Evolutionary conservation across 2,329 filamentous ascomycete genomes (phyloP).

Genomic region (Colletotrichum sp.): DNA sequence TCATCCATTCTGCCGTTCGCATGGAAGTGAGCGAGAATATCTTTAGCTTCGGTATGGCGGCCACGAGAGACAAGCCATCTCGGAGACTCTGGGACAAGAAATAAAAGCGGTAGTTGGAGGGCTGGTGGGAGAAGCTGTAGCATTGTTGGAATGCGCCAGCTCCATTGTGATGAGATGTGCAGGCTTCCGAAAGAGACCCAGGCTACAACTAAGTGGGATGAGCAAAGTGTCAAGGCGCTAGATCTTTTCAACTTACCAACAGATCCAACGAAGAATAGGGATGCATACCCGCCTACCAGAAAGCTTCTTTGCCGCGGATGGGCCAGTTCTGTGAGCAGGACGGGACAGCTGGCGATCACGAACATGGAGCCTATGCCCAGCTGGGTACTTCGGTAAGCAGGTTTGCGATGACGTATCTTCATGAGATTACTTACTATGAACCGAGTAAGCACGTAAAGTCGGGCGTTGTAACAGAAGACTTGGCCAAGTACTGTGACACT

Average conservation of each 20-base stretch:
- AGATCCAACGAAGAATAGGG: not conserved
- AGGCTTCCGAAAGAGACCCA: not conserved
- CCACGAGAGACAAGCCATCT: not conserved
- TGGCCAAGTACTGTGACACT: not conserved
- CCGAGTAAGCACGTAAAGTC: not conserved
- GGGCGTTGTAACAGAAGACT: not conserved
- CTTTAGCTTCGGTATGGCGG: not conserved
- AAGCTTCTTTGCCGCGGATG: not conserved
- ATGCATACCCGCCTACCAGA: not conserved
- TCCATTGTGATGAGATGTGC: not conserved
- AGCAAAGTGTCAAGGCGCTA: not conserved
- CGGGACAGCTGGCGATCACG: not conserved
- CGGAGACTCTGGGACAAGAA: not conserved
- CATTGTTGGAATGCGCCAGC: not conserved
- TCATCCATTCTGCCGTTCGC: not conserved
- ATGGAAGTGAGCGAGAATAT: not conserved
- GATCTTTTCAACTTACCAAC: not conserved
- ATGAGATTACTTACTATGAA: not conserved
- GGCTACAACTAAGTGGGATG: not conserved
- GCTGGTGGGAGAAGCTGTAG: not conserved
- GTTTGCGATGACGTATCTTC: not conserved
- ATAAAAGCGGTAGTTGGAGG: not conserved
- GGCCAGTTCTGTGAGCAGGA: not conserved
- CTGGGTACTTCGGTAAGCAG: not conserved
- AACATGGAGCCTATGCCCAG: not conserved